These are phyloP conservation scores for Pyracantha coccinea DNA, from an alignment of 331 rosid species.

Conservation along the genomic window DNA sequence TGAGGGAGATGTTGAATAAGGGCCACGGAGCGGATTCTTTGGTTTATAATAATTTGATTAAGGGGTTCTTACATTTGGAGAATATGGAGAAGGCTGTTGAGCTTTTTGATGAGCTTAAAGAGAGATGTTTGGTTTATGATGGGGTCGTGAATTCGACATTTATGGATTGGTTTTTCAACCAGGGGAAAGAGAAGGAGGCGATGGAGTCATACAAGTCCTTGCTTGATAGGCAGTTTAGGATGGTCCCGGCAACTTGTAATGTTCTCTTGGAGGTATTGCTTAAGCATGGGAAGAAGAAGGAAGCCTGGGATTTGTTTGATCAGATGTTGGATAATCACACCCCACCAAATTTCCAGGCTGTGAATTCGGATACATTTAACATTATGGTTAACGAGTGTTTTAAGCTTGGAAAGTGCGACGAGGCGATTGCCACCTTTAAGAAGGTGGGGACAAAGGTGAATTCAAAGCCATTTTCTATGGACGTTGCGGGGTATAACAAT, in stretches of 20 bases:
- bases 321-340: constrained; percentile 87
- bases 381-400: constrained; percentile 85
- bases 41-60: constrained; percentile 70
- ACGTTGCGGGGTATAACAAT: constrained; percentile 83
- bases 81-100: constrained; percentile 78
- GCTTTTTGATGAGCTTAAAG: constrained; percentile 85
- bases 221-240: constrained; percentile 62
- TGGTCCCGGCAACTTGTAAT: constrained; percentile 83
- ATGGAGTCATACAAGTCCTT: constrained; percentile 82
- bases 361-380: constrained; percentile 80
- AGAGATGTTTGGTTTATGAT: constrained; percentile 80
- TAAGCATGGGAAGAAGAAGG: constrained; percentile 40
- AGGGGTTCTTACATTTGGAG: constrained; percentile 58
- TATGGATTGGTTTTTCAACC: constrained; percentile 76
- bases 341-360: constrained; percentile 84
- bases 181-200: constrained; percentile 68
- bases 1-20: constrained; percentile 84
- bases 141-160: constrained; percentile 85
- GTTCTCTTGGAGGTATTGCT: constrained; percentile 74
- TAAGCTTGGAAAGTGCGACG: constrained; percentile 45
- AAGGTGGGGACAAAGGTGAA: constrained; percentile 73
- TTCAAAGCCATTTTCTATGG: constrained; percentile 86
- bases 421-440: constrained; percentile 63
- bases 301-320: constrained; percentile 65
- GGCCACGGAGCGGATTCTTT: constrained; percentile 88